Base-by-base conservation (phyloP, 179 eudicot species). In the Pouteria campechiana region DNA sequence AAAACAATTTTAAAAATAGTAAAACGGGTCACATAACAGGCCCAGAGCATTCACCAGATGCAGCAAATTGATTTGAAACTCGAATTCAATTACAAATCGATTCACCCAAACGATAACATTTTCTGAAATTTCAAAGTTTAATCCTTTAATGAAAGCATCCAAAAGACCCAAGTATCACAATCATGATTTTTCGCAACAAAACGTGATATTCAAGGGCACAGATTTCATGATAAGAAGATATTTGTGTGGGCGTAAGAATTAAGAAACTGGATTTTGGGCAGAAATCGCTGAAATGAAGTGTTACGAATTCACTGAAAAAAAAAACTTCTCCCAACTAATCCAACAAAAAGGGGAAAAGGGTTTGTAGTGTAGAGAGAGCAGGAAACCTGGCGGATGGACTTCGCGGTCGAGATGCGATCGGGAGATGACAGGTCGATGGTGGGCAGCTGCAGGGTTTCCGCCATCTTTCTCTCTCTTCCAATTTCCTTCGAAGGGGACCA, bases 351-450 rank as follows among this genome's bases (percentile, higher is more conserved):
- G 36, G 11, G 6, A 14, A 0, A 13, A 3, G 4, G 9, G n/a
- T 8, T 8, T 3, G 22, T 25, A 16, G 32, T 6, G 10, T 5
- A 28, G 23, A 18, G 10, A 37, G 15, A 24, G 16, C 15, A 17
- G 30, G 18, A 18, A 14, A 74, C 81, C 76, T 70, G 72, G 24
- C 77, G 81, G 42, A 83, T 63, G 1, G 75, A 68, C 20, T 55
- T 39, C 37, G 78, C 79, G 6, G 75, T 39, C 34, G 78, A 65
- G 52, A 42, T 18, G 20, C 59, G 65, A 38, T 83, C 79, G 18
- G 54, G 7, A 2, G 77, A 49, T 15, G 57, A 17, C 8, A 83
- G 61, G 46, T 83, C 94, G 34, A 83, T 71, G 9, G 79, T 55
- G 8, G 94, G 89, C 27, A 83, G 81, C 2, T 73, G 46, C 15